Evolutionary conservation across 2,329 filamentous ascomycete genomes (phyloP).

Genomic region (Cucurbitaria berberidis): DNA sequence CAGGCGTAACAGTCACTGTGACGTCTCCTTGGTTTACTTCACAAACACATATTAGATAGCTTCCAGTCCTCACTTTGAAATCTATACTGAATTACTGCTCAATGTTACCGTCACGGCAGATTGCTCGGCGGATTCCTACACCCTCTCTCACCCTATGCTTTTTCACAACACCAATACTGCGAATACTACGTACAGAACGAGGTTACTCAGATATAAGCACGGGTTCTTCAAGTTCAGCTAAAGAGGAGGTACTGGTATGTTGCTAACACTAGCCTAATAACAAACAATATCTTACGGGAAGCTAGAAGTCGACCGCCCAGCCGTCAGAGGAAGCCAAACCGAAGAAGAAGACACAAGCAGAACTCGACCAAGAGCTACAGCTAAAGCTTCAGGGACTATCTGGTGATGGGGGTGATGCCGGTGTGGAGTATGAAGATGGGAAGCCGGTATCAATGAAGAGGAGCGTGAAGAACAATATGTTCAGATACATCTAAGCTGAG

Average conservation of each 20-base stretch:
- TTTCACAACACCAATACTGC: neutral
- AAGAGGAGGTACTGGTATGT: slow-evolving; percentile 4
- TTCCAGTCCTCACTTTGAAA: neutral
- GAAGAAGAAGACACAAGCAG: slow-evolving; percentile 62
- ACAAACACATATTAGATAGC: neutral
- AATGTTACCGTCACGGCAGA: slow-evolving; percentile 1
- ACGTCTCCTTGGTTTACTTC: slow-evolving; percentile 20
- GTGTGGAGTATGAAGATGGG: slow-evolving; percentile 77
- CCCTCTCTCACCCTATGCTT: neutral
- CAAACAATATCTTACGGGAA: neutral
- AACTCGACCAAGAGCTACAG: slow-evolving; percentile 71
- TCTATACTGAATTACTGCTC: neutral
- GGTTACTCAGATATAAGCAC: slow-evolving; percentile 9
- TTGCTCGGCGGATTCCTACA: neutral
- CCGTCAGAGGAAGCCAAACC: slow-evolving; percentile 20
- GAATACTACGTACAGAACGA: neutral
- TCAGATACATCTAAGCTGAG: slow-evolving; percentile 63
- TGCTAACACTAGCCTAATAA: neutral
- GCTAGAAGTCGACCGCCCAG: slow-evolving; percentile 18
- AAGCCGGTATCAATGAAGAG: slow-evolving; percentile 75
- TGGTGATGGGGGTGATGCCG: slow-evolving; percentile 73
- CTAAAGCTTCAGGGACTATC: slow-evolving; percentile 69
- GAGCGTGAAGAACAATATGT: slow-evolving; percentile 78
- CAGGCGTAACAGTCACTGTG: slow-evolving; percentile 25
- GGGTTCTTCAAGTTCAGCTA: neutral